These are phyloP conservation scores for Camellia oleifera DNA, from an alignment of 179 eudicot species.

Conservation along the genomic window DNA sequence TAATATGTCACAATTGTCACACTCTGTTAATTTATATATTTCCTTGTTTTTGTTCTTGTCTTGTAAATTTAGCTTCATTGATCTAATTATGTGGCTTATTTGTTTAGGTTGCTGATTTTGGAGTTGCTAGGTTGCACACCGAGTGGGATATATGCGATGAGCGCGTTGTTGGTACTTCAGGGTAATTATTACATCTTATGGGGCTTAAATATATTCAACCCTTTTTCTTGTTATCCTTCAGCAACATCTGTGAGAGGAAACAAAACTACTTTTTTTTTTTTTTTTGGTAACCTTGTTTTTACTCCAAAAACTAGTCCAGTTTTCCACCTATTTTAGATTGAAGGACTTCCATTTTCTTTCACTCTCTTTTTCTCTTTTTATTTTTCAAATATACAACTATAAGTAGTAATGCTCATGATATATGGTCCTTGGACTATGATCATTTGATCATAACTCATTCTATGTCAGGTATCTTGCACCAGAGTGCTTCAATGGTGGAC, in stretches of 20 bases:
- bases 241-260: background rate
- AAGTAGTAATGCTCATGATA: background rate
- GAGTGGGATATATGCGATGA: conserved; percentile 63
- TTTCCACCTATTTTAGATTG: background rate
- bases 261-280: background rate
- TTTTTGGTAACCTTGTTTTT: background rate
- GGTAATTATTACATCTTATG: conserved; percentile 35
- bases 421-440: background rate
- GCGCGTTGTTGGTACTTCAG: conserved; percentile 59
- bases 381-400: background rate
- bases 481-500: conserved; percentile 60
- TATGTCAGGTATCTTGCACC: conserved; percentile 79
- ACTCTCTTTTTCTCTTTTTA: too few relatives aligned
- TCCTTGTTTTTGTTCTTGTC: background rate
- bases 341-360: background rate
- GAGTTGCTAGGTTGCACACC: conserved; percentile 74
- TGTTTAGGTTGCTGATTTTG: conserved; percentile 84
- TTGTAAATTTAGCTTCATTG: background rate
- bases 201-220: too few relatives aligned
- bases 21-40: background rate
- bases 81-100: conserved; percentile 8
- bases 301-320: background rate
- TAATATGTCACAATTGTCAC: background rate
- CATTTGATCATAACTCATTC: background rate
- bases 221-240: background rate